Evolutionary conservation across 2,329 filamentous ascomycete genomes (phyloP), one percentile per base, ranked within the genome.

Genomic region (Hypomyces perniciosus): DNA sequence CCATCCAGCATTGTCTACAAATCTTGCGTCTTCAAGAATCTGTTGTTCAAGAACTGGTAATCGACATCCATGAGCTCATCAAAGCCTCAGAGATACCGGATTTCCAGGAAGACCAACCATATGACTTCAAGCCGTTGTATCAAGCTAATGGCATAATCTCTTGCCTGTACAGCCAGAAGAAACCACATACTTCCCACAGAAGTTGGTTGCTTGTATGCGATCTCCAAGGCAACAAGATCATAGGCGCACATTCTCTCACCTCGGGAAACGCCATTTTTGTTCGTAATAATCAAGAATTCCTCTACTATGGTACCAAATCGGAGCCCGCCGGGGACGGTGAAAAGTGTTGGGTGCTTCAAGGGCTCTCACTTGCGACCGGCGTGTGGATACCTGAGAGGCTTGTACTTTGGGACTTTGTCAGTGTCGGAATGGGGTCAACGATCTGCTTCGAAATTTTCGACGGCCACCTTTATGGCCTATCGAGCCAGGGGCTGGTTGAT

Each of bases 391-490:
- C 68, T 1, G 57, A 68, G 8, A 72, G 71, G 38, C 62, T 85
- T 5, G 69, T 80, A 33, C 68, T 88, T 3, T 68, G 77, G 35
- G 73, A 81, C 28, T 72, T 87, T 51, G 76, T 79, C 40, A 86
- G 84, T 1, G 76, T 73, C 13, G 84, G 87, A 42, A 74, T 90
- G 31, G 84, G 83, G 5, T 78, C 77, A 8, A 83, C 80, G 0
- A 72, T 88, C n/a, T 86, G 80, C 54, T 90, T 91, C 60, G 84
- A 87, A 54, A 78, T 90, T 13, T 73, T 86, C 54, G 73, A 81
- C 35, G 76, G 72, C 8, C 73, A 81, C 57, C 81, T 91, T 38
- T 90, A 90, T 57, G 84, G 78, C 0, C 68, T 90, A 5, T 86
- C 86, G 0, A 90, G 82, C 55, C 77, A 83, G 56, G 78, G 77